Conservation (phyloP, 108 stramenopile genomes). For the Skeletonema potamos region DNA sequence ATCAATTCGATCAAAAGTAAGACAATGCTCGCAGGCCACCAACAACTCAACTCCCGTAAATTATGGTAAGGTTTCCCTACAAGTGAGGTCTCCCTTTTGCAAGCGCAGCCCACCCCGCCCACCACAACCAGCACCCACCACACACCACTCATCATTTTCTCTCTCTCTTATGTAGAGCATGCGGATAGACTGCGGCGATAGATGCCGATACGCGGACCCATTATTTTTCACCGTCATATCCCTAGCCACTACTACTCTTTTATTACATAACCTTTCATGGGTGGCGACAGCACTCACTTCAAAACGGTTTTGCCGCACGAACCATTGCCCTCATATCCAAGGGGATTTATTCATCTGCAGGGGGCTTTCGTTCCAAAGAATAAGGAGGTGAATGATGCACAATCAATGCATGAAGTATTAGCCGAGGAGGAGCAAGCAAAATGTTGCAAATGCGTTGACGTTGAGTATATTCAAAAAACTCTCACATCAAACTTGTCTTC, state of each 20-base stretch:
- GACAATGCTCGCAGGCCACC: no score
- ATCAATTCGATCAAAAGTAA: not conserved
- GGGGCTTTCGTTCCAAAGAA: conserved; percentile 56
- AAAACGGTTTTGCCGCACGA: conserved; percentile 65
- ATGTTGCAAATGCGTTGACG: not conserved
- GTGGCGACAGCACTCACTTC: not conserved
- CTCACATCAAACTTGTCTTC: not conserved
- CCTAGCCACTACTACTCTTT: not conserved
- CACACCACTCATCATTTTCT: no score
- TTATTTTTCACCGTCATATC: no score
- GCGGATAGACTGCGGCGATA: no score
- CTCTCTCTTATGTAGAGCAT: no score
- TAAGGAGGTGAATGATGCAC: not conserved
- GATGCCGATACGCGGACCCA: no score
- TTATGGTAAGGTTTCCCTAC: no score
- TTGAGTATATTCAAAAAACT: not conserved
- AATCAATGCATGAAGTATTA: not conserved
- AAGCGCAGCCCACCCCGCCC: no score
- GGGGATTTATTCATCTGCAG: conserved; percentile 61
- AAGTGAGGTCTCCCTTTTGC: not conserved
- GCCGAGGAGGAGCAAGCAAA: not conserved
- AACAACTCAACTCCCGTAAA: no score
- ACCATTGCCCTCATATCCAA: conserved; percentile 43
- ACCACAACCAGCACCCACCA: no score
- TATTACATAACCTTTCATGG: not conserved